These are phyloP conservation scores for Cymbidium sinense DNA, from an alignment of 106 monocot genomes.

Conservation along the genomic window DNA sequence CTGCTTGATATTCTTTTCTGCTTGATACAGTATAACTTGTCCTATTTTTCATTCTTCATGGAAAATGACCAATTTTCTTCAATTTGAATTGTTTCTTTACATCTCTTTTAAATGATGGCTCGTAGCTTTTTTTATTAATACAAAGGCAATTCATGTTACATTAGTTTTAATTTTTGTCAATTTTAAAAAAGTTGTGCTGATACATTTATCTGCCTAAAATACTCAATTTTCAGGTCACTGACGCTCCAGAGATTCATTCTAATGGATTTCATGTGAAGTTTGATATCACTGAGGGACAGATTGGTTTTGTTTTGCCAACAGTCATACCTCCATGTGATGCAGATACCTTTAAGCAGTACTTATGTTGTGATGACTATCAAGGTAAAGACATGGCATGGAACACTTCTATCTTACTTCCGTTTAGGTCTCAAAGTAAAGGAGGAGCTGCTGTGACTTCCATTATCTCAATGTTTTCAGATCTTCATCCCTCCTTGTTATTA, in stretches of 20 bases:
- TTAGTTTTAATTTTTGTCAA: background rate
- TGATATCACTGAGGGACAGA: conserved; percentile 91
- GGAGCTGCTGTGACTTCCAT: conserved; percentile 41
- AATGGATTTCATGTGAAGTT: conserved; percentile 92
- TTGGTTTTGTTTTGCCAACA: conserved; percentile 97
- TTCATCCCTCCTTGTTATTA: conserved; percentile 88
- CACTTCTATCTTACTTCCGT: conserved; percentile 92
- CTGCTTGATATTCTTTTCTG: background rate
- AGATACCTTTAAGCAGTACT: conserved; percentile 22
- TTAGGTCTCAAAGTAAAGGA: conserved; percentile 48
- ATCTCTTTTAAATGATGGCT: background rate
- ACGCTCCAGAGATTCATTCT: conserved; percentile 98
- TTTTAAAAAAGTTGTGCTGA: background rate
- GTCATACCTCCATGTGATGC: conserved; percentile 54
- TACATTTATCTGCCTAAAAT: background rate
- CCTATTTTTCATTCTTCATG: background rate
- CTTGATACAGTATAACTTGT: background rate
- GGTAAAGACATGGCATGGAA: conserved; percentile 43
- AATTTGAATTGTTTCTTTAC: background rate
- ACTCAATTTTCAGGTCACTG: conserved; percentile 57
- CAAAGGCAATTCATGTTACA: background rate
- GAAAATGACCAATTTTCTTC: background rate
- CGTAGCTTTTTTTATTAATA: background rate
- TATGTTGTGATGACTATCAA: conserved; percentile 36
- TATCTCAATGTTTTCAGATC: conserved; percentile 83